Conservation (phyloP, 2,329 filamentous ascomycete genomes). For the Colletotrichum plurivorum region DNA sequence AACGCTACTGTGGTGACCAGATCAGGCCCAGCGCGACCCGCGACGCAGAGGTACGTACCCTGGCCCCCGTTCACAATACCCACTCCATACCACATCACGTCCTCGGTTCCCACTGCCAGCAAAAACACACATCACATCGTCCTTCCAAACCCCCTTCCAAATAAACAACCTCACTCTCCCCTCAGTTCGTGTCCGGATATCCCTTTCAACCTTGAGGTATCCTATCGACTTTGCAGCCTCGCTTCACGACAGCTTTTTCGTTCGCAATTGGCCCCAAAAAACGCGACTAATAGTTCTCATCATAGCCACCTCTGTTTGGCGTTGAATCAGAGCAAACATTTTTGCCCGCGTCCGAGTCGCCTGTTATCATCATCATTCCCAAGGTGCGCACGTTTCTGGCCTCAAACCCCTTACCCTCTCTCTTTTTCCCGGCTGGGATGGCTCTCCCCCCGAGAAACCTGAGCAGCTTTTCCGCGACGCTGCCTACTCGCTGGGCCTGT, state of each 20-base stretch:
- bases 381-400: constrained; percentile 34
- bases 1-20: constrained; percentile 38
- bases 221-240: constrained; percentile 3
- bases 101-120: constrained; percentile 39
- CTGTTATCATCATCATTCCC: constrained; percentile 39
- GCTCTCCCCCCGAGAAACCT: background rate
- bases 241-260: background rate
- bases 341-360: constrained; percentile 34
- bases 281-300: constrained; percentile 30
- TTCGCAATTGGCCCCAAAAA: constrained; percentile 23
- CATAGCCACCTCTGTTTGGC: constrained; percentile 27
- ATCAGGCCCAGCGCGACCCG: constrained; percentile 30
- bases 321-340: constrained; percentile 30
- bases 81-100: constrained; percentile 41
- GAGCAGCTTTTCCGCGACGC: constrained; percentile 9
- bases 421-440: background rate
- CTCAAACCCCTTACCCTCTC: constrained; percentile 6
- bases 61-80: constrained; percentile 33
- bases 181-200: background rate
- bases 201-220: too few relatives aligned
- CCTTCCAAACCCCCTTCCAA: constrained; percentile 25
- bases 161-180: constrained; percentile 28
- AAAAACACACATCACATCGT: constrained; percentile 38
- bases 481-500: constrained; percentile 4
- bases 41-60: constrained; percentile 36